Base-by-base conservation (phyloP, 192 early-diverging fungal genomes). In the Nowakowskiella sp. region DNA sequence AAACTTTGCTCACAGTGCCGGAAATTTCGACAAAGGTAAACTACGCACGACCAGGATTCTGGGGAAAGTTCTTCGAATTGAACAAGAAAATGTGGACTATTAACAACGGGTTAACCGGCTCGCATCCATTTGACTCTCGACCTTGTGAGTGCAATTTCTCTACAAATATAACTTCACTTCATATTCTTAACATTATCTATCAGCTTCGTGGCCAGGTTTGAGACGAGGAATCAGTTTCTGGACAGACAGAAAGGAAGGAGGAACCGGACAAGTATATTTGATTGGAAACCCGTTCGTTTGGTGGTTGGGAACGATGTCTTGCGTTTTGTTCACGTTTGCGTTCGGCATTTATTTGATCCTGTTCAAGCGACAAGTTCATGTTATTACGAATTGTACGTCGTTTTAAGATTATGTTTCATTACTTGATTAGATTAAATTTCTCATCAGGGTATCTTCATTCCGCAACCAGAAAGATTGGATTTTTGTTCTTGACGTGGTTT, bases 41-140 rank as follows among this genome's bases (percentile, higher is more conserved):
- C 56, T 79, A 78, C 55, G 56, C 60, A 9, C 43, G 23, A 24
- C 79, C 87, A 27, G 71, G 70, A 23, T 97, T 97, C 61, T 65
- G 88, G 53, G 71, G 77, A 47, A 85, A 96, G 65, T 89, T 96
- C 66, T 72, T 82, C 50, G 88, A 90, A 52, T 69, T 96, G 51
- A 97, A 97, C 59, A 80, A 88, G 8, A 90, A 86, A 13, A 98
- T 98, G 94, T 93, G 89, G 83, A 86, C 84, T 1, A 85, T 86
- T 13, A 99, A 99, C 77, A 99, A 97, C 60, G 93, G 91, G 6
- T 67, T 99, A 52, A 76, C 88, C 31, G 47, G 57, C 9, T 57
- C 63, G 2, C 77, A 79, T 49, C 72, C 77, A 2, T 79, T 55
- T 44, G 67, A 77, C 22, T 76, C 73, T 36, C 67, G 71, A 3